A percentile compares a stretch with the other conserved stretches of the same genome.
Evolutionary conservation across 305 asterid species (phyloP).

Genomic region (Salvia sclarea): DNA sequence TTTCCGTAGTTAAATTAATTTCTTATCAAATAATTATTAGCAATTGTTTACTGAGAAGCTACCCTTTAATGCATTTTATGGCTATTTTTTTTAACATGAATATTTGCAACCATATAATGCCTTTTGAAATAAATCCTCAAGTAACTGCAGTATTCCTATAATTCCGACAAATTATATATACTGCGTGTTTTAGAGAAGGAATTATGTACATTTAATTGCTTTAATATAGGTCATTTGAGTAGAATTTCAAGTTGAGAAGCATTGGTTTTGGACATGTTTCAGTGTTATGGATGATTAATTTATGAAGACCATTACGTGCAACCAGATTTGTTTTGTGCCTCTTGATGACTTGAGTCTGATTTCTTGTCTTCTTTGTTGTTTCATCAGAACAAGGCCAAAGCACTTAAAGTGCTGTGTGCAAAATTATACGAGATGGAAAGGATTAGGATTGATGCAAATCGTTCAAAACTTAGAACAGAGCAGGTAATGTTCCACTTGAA

Average conservation of each 20-base stretch:
- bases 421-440: constrained; percentile 86
- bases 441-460: constrained; percentile 55
- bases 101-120: constrained; percentile 4
- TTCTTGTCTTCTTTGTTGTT: constrained; percentile 26
- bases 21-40: not conserved
- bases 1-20: constrained; percentile 11
- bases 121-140: not conserved
- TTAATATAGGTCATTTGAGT: constrained; percentile 1
- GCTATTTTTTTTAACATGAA: not conserved
- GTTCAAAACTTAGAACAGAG: constrained; percentile 78
- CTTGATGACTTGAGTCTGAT: constrained; percentile 10
- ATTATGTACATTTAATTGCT: not conserved
- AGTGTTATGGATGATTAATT: constrained; percentile 12
- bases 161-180: not conserved
- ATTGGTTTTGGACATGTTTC: constrained; percentile 1
- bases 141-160: not conserved
- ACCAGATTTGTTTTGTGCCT: constrained; percentile 10
- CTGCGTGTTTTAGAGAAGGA: not conserved
- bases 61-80: not conserved
- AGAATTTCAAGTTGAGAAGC: not conserved
- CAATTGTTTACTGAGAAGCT: not conserved
- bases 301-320: constrained; percentile 1
- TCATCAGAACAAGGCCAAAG: constrained; percentile 87
- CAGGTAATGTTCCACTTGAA: constrained; percentile 51
- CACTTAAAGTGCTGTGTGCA: constrained; percentile 80